These are phyloP conservation scores for Trichoderma sp. DNA, from an alignment of 2,329 filamentous ascomycete species.

Conservation along the genomic window DNA sequence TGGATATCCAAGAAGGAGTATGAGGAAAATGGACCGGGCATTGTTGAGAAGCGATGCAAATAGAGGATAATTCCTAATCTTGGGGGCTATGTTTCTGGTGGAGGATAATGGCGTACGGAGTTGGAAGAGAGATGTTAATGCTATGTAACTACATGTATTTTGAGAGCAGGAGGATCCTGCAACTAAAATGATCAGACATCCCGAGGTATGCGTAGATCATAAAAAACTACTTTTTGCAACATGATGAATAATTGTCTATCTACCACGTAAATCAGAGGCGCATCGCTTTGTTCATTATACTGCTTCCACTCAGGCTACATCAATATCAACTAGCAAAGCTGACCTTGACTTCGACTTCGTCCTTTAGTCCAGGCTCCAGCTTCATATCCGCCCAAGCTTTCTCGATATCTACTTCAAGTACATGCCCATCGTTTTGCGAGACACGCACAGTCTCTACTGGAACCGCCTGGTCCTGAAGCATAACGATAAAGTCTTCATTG, in stretches of 20 bases:
- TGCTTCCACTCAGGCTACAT: neutral
- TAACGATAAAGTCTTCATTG: conserved; percentile 66
- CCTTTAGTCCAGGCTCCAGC: conserved; percentile 70
- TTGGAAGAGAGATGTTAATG: conserved; percentile 30
- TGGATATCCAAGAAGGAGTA: conserved; percentile 99
- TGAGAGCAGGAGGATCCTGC: neutral
- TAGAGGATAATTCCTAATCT: conserved; percentile 38
- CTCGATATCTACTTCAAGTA: conserved; percentile 75
- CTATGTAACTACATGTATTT: conserved; percentile 18
- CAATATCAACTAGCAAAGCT: conserved; percentile 44
- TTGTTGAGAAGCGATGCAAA: conserved; percentile 96
- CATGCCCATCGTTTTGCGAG: conserved; percentile 47
- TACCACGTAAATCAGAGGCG: neutral
- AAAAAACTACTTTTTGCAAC: neutral
- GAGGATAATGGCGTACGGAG: conserved; percentile 35
- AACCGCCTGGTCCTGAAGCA: conserved; percentile 69
- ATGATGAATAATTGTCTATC: neutral
- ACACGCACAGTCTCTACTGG: conserved; percentile 63
- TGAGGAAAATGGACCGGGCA: conserved; percentile 84
- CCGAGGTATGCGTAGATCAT: conserved; percentile 1
- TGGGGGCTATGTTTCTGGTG: neutral
- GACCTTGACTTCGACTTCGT: conserved; percentile 71
- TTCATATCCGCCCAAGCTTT: conserved; percentile 74
- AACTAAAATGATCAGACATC: neutral
- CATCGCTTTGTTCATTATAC: neutral